These are phyloP conservation scores for Acanthamoeba royreba DNA, from an alignment of 208 protist species.

Conservation along the genomic window DNA sequence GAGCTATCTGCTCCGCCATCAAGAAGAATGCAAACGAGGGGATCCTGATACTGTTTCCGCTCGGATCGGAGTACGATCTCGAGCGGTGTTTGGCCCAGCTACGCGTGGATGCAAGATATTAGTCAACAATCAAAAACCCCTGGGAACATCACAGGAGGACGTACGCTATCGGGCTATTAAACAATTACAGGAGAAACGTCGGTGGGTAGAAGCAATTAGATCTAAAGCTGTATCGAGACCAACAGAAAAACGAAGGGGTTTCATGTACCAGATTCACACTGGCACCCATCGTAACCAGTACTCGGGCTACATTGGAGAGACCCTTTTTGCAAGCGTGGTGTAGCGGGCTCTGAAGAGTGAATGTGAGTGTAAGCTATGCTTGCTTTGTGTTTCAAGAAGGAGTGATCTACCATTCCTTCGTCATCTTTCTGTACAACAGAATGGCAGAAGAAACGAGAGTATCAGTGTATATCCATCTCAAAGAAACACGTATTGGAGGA, in stretches of 20 bases:
- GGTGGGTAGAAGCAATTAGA: too few species aligned
- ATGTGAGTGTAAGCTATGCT: background rate
- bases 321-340: background rate
- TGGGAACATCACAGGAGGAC: background rate
- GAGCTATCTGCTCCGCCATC: background rate
- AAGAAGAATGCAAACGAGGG: background rate
- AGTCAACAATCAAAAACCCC: background rate
- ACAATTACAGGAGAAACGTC: background rate
- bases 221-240: background rate
- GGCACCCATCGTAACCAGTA: background rate
- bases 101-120: background rate
- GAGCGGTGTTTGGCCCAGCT: background rate
- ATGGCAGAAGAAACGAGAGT: background rate
- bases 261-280: background rate
- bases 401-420: background rate
- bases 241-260: background rate
- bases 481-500: background rate
- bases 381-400: background rate
- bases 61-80: background rate
- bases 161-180: background rate
- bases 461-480: background rate
- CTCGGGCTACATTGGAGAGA: background rate
- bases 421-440: background rate
- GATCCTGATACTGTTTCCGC: background rate
- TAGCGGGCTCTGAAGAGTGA: background rate